These are phyloP conservation scores for Cercospora brassicicola DNA, from an alignment of 2,329 filamentous ascomycete species.

Conservation along the genomic window DNA sequence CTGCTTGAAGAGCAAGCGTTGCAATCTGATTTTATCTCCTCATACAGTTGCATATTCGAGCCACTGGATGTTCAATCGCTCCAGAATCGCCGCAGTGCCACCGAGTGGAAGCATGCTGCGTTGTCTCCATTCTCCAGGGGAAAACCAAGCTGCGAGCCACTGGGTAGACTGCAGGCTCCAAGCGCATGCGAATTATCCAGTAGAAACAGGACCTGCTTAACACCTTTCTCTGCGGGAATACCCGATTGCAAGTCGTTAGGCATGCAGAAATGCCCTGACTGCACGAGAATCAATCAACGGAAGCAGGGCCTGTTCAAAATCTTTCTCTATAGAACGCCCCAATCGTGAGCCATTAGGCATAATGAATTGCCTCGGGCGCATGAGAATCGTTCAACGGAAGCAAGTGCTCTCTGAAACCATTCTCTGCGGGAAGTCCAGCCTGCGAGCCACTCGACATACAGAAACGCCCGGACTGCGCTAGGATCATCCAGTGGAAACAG, in stretches of 20 bases:
- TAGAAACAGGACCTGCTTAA: neutral
- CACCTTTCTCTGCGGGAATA: neutral
- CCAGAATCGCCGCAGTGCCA: neutral
- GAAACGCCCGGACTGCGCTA: too few relatives aligned
- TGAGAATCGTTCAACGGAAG: neutral
- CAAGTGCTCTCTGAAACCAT: neutral
- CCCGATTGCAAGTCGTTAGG: neutral
- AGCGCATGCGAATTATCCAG: neutral
- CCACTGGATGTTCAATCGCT: neutral
- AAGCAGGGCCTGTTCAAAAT: neutral
- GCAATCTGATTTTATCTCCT: neutral
- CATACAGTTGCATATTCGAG: neutral
- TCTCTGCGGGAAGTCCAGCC: neutral
- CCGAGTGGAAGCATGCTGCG: neutral
- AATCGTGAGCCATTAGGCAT: neutral
- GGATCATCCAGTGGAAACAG: neutral
- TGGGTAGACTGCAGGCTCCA: neutral
- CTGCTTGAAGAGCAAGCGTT: neutral
- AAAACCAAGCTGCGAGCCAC: neutral
- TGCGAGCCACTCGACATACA: neutral
- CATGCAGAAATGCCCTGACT: neutral
- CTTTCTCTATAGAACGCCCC: neutral
- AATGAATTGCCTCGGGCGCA: neutral
- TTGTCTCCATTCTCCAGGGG: neutral
- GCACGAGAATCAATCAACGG: too few relatives aligned